A percentile compares a stretch with the other conserved stretches of the same genome.
Conservation (phyloP, 2,329 filamentous ascomycete species). For the Akanthomyces muscarius region DNA sequence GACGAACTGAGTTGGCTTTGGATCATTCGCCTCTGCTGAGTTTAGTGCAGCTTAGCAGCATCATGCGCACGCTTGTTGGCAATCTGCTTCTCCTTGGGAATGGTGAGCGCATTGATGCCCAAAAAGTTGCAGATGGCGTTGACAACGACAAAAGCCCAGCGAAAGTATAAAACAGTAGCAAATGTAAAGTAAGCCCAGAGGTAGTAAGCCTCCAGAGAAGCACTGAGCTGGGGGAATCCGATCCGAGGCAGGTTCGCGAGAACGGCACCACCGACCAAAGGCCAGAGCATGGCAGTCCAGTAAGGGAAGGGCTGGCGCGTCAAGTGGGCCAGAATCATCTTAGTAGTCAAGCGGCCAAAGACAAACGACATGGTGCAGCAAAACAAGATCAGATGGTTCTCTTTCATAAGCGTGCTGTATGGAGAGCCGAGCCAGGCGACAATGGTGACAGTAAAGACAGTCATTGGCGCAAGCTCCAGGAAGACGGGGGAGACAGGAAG, state of each 20-base stretch:
- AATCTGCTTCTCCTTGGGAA: constrained; percentile 59
- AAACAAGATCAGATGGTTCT: constrained; percentile 89
- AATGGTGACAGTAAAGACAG: constrained; percentile 71
- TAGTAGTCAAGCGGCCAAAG: constrained; percentile 96
- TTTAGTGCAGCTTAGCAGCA: constrained; percentile 34
- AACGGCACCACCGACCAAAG: constrained; percentile 79
- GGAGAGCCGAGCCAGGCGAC: constrained; percentile 87
- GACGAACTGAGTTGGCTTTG: neutral
- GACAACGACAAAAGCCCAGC: constrained; percentile 89
- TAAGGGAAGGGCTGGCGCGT: constrained; percentile 92
- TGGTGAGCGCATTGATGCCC: constrained; percentile 92
- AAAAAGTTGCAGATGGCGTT: constrained; percentile 87
- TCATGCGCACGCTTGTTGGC: constrained; percentile 46
- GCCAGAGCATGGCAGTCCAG: constrained; percentile 89
- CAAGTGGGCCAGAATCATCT: constrained; percentile 95
- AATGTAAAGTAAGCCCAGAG: constrained; percentile 82
- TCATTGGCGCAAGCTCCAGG: constrained; percentile 89
- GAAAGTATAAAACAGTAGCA: constrained; percentile 78
- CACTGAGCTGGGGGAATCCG: constrained; percentile 63
- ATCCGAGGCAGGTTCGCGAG: constrained; percentile 78
- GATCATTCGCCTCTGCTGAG: neutral
- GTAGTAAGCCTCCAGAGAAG: constrained; percentile 70
- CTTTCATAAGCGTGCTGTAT: constrained; percentile 71
- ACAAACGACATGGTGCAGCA: constrained; percentile 95
- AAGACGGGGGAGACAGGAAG: constrained; percentile 79